phyloP scores from a whole-genome alignment of 2,329 filamentous ascomycete species.

The Beauveria sp. region DNA sequence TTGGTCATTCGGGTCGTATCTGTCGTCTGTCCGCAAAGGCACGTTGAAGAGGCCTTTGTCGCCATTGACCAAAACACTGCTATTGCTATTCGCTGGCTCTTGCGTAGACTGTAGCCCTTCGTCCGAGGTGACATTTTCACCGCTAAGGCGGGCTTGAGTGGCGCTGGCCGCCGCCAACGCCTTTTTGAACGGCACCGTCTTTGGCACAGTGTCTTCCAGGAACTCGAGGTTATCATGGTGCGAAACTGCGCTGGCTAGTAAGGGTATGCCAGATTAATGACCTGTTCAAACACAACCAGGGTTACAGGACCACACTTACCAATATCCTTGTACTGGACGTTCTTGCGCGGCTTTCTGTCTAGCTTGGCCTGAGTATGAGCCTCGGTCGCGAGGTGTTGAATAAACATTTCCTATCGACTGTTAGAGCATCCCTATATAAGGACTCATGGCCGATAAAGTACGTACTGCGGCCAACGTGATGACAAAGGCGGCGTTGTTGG shows the following conservation, averaged over 20 bases:
- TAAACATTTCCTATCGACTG: conserved; percentile 73
- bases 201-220: conserved; percentile 81
- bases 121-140: conserved; percentile 30
- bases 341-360: conserved; percentile 84
- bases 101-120: conserved; percentile 15
- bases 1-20: conserved; percentile 43
- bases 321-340: conserved; percentile 93
- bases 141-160: conserved; percentile 36
- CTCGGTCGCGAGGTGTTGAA: conserved; percentile 82
- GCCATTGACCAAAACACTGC: conserved; percentile 25
- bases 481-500: conserved; percentile 88
- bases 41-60: conserved; percentile 16
- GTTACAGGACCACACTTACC: conserved; percentile 41
- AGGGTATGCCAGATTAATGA: neutral
- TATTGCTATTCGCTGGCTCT: conserved; percentile 19
- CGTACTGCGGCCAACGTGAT: conserved; percentile 82
- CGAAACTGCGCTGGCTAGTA: conserved; percentile 69
- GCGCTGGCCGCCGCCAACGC: conserved; percentile 58
- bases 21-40: conserved; percentile 19
- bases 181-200: conserved; percentile 73
- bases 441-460: neutral
- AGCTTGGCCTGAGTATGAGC: conserved; percentile 82
- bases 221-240: conserved; percentile 94
- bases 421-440: conserved; percentile 1
- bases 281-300: neutral